These are phyloP conservation scores for Lojkania enalia DNA, from an alignment of 2,329 filamentous ascomycete species.

Conservation along the genomic window DNA sequence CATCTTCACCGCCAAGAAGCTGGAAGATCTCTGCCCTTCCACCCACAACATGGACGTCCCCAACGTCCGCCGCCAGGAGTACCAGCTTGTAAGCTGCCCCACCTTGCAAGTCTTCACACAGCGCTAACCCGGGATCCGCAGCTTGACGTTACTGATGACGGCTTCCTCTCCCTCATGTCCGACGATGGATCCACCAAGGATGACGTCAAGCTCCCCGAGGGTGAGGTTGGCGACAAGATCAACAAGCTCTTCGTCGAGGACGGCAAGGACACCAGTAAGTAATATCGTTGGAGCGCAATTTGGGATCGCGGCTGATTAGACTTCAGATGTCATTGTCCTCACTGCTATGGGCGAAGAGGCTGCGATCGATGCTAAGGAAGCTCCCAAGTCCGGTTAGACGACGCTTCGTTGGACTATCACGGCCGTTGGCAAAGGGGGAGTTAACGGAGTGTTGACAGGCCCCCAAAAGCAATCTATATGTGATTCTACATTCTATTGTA, in stretches of 20 bases:
- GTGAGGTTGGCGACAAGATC: conserved; percentile 87
- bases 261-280: conserved; percentile 93
- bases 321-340: conserved; percentile 82
- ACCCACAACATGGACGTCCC: conserved; percentile 98
- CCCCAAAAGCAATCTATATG: conserved; percentile 27
- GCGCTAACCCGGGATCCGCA: conserved; percentile 45
- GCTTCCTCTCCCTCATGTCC: conserved; percentile 91
- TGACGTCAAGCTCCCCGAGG: conserved; percentile 90
- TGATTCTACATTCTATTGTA: conserved; percentile 27
- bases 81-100: conserved; percentile 77
- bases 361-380: conserved; percentile 93
- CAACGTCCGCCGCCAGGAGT: conserved; percentile 87
- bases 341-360: conserved; percentile 95
- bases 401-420: conserved; percentile 25
- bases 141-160: conserved; percentile 93
- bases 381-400: conserved; percentile 56
- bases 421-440: conserved; percentile 31
- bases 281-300: too few relatives aligned
- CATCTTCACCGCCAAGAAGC: conserved; percentile 99
- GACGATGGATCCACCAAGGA: conserved; percentile 87
- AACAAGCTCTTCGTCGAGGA: conserved; percentile 75
- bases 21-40: conserved; percentile 97
- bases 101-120: conserved; percentile 3
- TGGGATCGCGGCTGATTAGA: conserved; percentile 20
- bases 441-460: conserved; percentile 31